A percentile compares a stretch with the other conserved stretches of the same genome.
Conservation (phyloP, 2,329 filamentous ascomycete species). For the Aspergillus pseudoviridinutans region DNA sequence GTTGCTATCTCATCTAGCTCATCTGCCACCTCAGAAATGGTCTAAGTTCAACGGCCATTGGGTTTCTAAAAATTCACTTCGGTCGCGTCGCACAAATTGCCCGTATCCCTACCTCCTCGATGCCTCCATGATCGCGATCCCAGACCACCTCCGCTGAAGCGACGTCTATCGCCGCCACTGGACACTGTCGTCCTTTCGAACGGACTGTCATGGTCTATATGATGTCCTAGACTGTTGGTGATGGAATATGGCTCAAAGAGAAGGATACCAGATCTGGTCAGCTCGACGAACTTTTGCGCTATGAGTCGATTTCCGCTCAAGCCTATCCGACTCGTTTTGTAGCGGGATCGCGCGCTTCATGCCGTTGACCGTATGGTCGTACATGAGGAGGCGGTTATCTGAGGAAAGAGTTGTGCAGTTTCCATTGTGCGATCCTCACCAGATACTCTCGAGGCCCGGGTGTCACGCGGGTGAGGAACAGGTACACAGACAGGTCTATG, state of each 20-base stretch:
- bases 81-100: neutral
- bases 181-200: neutral
- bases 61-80: neutral
- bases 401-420: conserved; percentile 54
- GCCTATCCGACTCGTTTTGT: conserved; percentile 44
- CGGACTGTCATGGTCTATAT: neutral
- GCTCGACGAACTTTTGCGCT: conserved; percentile 40
- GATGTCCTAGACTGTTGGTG: neutral
- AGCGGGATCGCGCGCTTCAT: conserved; percentile 37
- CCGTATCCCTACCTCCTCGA: neutral
- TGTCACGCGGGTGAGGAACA: conserved; percentile 47
- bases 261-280: conserved; percentile 35
- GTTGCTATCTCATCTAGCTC: neutral
- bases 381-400: conserved; percentile 42
- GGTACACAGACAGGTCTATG: conserved; percentile 22
- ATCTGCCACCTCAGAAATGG: neutral
- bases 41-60: neutral
- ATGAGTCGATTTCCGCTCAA: conserved; percentile 40
- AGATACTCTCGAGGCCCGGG: too few species aligned
- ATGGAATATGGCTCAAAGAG: neutral
- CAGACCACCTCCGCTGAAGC: neutral
- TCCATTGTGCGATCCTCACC: conserved; percentile 49
- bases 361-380: conserved; percentile 15
- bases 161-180: neutral
- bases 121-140: neutral